Evolutionary conservation across 495 filamentous ascomycete genomes (phyloP).

Genomic region (Glarea lozoyensis): DNA sequence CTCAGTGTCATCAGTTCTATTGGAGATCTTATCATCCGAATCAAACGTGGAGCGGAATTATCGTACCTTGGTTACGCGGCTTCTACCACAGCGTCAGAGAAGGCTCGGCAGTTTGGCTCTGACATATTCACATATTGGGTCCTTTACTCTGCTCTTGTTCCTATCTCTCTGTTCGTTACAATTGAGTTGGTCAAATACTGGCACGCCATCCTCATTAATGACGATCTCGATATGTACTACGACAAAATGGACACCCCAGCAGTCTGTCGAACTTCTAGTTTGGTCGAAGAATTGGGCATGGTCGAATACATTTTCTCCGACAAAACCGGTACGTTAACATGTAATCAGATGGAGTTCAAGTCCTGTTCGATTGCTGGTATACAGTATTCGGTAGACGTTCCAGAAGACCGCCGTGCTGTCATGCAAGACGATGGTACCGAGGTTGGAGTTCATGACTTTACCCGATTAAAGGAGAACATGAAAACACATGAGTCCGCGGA

Average conservation of each 20-base stretch:
- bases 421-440: constrained; percentile 62
- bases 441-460: constrained; percentile 82
- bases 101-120: constrained; percentile 76
- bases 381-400: constrained; percentile 87
- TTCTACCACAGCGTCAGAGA: constrained; percentile 31
- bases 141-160: constrained; percentile 93
- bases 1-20: constrained; percentile 85
- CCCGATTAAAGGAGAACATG: constrained; percentile 64
- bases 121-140: constrained; percentile 99
- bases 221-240: constrained; percentile 97
- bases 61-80: constrained; percentile 59
- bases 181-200: constrained; percentile 97
- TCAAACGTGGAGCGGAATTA: constrained; percentile 48
- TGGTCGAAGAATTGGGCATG: constrained; percentile 96
- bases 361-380: constrained; percentile 88
- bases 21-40: constrained; percentile 76
- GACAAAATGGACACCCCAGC: constrained; percentile 92
- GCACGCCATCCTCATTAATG: constrained; percentile 94
- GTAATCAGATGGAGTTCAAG: constrained; percentile 98
- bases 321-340: constrained; percentile 98
- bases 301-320: constrained; percentile 99
- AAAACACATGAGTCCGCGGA: constrained; percentile 55
- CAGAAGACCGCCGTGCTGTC: constrained; percentile 81
- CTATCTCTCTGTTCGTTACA: constrained; percentile 96
- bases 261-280: constrained; percentile 87